Conservation (phyloP, 2,329 filamentous ascomycete species). For the Colletotrichum zoysiae region DNA sequence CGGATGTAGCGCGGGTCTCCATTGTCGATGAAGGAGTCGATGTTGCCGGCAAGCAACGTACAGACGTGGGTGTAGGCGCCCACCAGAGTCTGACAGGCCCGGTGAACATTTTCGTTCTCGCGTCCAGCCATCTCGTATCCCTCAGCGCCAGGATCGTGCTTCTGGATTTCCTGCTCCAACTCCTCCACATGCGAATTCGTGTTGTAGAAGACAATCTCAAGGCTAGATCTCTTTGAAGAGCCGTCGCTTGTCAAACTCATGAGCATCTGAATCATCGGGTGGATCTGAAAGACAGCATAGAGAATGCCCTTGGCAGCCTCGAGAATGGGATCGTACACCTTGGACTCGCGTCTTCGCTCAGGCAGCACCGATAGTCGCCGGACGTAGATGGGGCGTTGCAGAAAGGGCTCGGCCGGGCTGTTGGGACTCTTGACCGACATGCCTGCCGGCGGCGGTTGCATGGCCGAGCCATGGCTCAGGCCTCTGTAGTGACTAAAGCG, state of each 20-base stretch:
- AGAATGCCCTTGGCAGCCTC: constrained; percentile 76
- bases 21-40: constrained; percentile 74
- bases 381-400: constrained; percentile 72
- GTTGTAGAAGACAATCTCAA: constrained; percentile 77
- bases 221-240: constrained; percentile 70
- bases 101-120: constrained; percentile 73
- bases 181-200: constrained; percentile 76
- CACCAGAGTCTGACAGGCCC: constrained; percentile 73
- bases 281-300: constrained; percentile 76
- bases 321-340: constrained; percentile 70
- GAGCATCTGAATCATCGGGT: constrained; percentile 75
- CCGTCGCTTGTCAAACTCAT: constrained; percentile 72
- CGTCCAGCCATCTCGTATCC: constrained; percentile 62
- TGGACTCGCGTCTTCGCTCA: constrained; percentile 73
- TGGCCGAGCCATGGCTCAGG: constrained; percentile 76
- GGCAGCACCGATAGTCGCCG: constrained; percentile 73
- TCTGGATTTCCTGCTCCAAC: constrained; percentile 74
- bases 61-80: constrained; percentile 76
- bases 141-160: constrained; percentile 66
- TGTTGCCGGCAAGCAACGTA: constrained; percentile 70
- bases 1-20: constrained; percentile 76
- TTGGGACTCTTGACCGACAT: constrained; percentile 64
- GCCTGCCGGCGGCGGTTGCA: constrained; percentile 64
- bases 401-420: constrained; percentile 69
- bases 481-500: constrained; percentile 76